Evolutionary conservation across 805 yeast genomes (phyloP).

Genomic region (Grigorovia transvaalensis): DNA sequence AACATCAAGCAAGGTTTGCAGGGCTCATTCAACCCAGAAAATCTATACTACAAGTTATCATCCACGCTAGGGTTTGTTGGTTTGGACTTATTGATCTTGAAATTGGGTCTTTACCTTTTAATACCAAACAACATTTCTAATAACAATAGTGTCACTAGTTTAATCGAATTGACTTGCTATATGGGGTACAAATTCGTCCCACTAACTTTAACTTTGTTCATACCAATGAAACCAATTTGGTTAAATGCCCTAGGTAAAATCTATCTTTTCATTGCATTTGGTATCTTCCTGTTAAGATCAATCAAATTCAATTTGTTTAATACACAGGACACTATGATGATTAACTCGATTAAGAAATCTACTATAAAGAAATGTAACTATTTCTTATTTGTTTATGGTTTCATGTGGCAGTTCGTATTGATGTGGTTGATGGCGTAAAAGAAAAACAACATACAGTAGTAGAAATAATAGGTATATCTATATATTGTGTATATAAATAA

Average conservation of each 20-base stretch:
- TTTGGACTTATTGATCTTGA: slow-evolving; percentile 64
- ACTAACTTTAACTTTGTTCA: slow-evolving; percentile 44
- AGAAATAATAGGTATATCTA: neutral
- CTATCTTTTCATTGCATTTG: slow-evolving; percentile 47
- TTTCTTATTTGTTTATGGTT: slow-evolving; percentile 75
- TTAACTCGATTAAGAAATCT: slow-evolving; percentile 35
- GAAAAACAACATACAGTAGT: no score
- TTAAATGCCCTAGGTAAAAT: slow-evolving; percentile 37
- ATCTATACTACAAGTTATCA: slow-evolving; percentile 78
- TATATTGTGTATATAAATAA: neutral
- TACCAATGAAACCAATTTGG: slow-evolving; percentile 37
- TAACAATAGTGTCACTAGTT: slow-evolving; percentile 29
- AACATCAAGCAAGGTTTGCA: slow-evolving; percentile 76
- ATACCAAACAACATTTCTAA: slow-evolving; percentile 7
- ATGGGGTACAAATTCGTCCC: slow-evolving; percentile 93
- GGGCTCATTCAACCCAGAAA: slow-evolving; percentile 87
- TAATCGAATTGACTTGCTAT: slow-evolving; percentile 80
- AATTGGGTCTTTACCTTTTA: slow-evolving; percentile 73
- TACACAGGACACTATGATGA: slow-evolving; percentile 38
- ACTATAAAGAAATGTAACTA: slow-evolving; percentile 77
- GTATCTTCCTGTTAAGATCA: slow-evolving; percentile 53
- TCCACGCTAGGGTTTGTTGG: slow-evolving; percentile 76
- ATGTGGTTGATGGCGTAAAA: slow-evolving; percentile 54
- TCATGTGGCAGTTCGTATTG: slow-evolving; percentile 63
- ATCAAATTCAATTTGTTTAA: slow-evolving; percentile 35